Evolutionary conservation across 352 stramenopile species (phyloP).

Genomic region (Thalassiosira exigua): DNA sequence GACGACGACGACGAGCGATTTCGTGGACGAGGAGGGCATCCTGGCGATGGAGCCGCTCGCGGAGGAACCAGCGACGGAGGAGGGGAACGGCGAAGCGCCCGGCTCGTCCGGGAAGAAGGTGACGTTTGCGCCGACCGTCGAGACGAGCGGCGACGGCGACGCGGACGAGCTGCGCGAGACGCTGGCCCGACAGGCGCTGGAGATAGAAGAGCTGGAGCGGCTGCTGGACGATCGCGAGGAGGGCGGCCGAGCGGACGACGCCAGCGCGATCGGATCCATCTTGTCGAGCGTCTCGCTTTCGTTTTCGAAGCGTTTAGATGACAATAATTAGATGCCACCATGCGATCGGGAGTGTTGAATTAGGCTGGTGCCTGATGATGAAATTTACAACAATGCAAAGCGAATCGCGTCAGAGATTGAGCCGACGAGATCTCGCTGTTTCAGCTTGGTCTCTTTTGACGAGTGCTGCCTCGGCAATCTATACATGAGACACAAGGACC

Average conservation of each 20-base stretch:
- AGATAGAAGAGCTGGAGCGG: constrained; percentile 34
- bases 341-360: too few species aligned
- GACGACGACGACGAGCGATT: neutral
- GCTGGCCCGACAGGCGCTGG: constrained; percentile 34
- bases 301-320: too few species aligned
- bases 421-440: too few species aligned
- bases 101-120: neutral
- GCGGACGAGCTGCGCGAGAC: constrained; percentile 20
- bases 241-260: neutral
- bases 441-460: too few species aligned
- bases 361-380: too few species aligned
- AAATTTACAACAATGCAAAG: too few species aligned
- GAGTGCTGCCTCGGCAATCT: too few species aligned
- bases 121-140: constrained; percentile 1
- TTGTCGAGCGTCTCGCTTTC: too few species aligned
- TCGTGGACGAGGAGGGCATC: neutral
- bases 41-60: neutral
- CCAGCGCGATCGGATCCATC: neutral
- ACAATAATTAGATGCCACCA: too few species aligned
- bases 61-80: neutral
- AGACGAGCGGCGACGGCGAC: constrained; percentile 1
- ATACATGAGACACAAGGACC: too few species aligned
- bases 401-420: too few species aligned
- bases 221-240: neutral
- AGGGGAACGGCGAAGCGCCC: neutral